phyloP scores from a whole-genome alignment of 352 stramenopile species.

The Globisporangium takayamanum region DNA sequence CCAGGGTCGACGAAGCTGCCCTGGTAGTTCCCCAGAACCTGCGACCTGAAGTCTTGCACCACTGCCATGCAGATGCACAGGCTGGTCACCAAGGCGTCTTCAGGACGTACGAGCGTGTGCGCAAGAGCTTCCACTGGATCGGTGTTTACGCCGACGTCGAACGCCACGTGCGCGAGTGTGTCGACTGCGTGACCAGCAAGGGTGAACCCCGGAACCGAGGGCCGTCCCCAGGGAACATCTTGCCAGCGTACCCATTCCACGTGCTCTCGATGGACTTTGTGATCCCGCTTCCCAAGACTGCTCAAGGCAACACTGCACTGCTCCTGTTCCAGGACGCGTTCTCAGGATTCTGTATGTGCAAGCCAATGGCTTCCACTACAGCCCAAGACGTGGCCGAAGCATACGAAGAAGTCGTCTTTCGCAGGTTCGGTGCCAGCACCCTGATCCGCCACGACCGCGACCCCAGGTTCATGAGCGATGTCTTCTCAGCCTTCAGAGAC shows the following conservation, averaged over 20 bases:
- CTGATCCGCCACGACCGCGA: constrained; percentile 22
- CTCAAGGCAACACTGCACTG: constrained; percentile 2
- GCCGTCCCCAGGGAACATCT: background rate
- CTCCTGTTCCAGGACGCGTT: constrained; percentile 22
- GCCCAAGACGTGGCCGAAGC: constrained; percentile 19
- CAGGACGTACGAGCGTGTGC: background rate
- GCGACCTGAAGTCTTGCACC: background rate
- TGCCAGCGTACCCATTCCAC: constrained; percentile 3
- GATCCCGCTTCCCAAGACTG: background rate
- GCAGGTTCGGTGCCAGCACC: constrained; percentile 16
- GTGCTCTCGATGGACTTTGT: constrained; percentile 10
- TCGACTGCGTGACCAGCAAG: constrained; percentile 4
- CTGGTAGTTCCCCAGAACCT: background rate
- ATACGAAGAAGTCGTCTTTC: constrained; percentile 19
- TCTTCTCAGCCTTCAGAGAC: constrained; percentile 18
- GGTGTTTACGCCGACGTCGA: constrained; percentile 6
- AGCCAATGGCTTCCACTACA: constrained; percentile 9
- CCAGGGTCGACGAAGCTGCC: rapidly evolving
- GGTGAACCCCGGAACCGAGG: background rate
- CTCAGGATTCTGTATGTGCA: constrained; percentile 18
- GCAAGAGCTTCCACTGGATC: background rate
- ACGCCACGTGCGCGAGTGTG: background rate
- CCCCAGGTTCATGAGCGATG: constrained; percentile 24
- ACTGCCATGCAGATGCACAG: background rate
- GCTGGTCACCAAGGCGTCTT: background rate